These are phyloP conservation scores for Cladophialophora immunda DNA, from an alignment of 2,329 filamentous ascomycete species.

Conservation along the genomic window DNA sequence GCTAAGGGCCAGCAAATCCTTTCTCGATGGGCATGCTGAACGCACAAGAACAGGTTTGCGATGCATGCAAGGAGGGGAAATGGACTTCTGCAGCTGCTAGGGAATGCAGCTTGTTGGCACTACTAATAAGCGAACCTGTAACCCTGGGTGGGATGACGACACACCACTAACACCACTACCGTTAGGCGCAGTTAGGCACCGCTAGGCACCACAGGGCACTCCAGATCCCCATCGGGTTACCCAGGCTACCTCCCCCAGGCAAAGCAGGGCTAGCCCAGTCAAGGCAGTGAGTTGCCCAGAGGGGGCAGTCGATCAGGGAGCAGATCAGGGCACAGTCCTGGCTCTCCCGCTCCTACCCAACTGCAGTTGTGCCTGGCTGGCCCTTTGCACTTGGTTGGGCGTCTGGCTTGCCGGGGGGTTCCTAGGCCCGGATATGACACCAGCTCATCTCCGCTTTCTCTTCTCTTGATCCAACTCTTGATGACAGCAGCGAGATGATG, in stretches of 20 bases:
- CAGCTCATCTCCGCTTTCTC: neutral
- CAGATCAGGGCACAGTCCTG: neutral
- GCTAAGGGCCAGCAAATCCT: neutral
- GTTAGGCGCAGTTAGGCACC: neutral
- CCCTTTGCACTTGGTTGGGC: neutral
- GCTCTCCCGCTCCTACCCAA: neutral
- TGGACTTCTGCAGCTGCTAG: neutral
- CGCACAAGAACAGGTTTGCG: constrained; percentile 4
- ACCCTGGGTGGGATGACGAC: neutral
- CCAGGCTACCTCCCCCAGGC: neutral
- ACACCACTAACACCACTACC: neutral
- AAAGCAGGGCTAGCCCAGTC: neutral
- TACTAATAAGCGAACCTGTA: constrained; percentile 1
- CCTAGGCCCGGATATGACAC: constrained; percentile 1
- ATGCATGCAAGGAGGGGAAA: neutral
- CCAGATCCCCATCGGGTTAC: constrained; percentile 6
- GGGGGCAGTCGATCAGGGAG: neutral
- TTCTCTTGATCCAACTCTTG: neutral
- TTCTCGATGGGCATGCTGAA: neutral
- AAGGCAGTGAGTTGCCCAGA: neutral
- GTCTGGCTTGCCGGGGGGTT: neutral
- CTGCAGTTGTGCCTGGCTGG: neutral
- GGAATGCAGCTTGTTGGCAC: neutral
- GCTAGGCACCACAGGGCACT: neutral
- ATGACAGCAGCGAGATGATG: neutral